These are phyloP conservation scores for Adansonia digitata DNA, from an alignment of 345 rosid genomes.

Conservation along the genomic window DNA sequence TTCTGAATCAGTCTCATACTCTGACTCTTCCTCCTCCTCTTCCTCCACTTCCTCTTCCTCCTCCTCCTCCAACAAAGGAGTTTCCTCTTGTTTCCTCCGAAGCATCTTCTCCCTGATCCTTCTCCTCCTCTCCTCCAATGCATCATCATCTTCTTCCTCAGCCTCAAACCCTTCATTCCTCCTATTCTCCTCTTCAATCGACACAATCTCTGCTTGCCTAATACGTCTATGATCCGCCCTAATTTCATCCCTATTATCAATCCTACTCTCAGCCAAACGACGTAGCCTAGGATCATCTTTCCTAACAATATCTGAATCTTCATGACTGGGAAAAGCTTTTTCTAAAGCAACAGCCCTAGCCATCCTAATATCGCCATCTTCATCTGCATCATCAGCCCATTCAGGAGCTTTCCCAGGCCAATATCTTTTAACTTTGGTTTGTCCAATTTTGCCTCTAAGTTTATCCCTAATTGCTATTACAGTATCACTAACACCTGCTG, in stretches of 20 bases:
- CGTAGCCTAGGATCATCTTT: constrained; percentile 68
- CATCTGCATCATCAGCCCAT: constrained; percentile 63
- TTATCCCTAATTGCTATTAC: constrained; percentile 62
- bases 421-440: constrained; percentile 66
- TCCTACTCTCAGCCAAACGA: constrained; percentile 54
- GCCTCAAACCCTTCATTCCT: constrained; percentile 38
- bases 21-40: constrained; percentile 62
- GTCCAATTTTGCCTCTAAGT: constrained; percentile 62
- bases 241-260: constrained; percentile 58
- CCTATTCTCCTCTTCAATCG: constrained; percentile 44
- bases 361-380: constrained; percentile 58
- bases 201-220: constrained; percentile 62
- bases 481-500: constrained; percentile 66
- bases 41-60: constrained; percentile 61
- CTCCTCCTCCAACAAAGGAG: constrained; percentile 47
- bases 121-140: constrained; percentile 53
- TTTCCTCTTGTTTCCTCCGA: constrained; percentile 50
- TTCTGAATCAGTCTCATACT: constrained; percentile 76
- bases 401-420: constrained; percentile 81
- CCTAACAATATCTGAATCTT: constrained; percentile 27
- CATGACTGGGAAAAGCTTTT: constrained; percentile 48
- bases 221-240: constrained; percentile 67
- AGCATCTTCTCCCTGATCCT: constrained; percentile 49
- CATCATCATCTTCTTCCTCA: constrained; percentile 64
- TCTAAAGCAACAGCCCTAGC: constrained; percentile 43